These are phyloP conservation scores for Clavispora phyllophila DNA, from an alignment of 805 yeast species.

Conservation along the genomic window DNA sequence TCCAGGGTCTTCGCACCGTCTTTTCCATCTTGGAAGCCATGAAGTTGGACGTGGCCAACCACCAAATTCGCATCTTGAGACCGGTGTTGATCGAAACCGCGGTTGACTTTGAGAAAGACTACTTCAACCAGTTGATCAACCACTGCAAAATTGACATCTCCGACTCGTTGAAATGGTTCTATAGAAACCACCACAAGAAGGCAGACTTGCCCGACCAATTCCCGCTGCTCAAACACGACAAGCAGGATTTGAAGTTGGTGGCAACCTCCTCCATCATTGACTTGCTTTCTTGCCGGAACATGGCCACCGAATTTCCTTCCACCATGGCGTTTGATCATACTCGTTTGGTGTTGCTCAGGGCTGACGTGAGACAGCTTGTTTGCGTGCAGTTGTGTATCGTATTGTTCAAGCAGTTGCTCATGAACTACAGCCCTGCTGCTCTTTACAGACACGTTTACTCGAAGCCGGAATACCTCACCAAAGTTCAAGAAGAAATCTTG, in stretches of 20 bases:
- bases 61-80: constrained; percentile 80
- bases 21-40: constrained; percentile 87
- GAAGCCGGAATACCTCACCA: constrained; percentile 34
- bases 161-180: constrained; percentile 66
- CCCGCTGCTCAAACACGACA: constrained; percentile 8
- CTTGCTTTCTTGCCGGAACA: constrained; percentile 69
- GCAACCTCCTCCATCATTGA: constrained; percentile 47
- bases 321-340: constrained; percentile 82
- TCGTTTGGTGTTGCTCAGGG: constrained; percentile 68
- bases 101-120: constrained; percentile 82
- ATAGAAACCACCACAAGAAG: constrained; percentile 26
- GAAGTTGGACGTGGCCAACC: constrained; percentile 94
- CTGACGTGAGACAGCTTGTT: constrained; percentile 80
- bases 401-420: constrained; percentile 63
- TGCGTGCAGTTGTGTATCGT: constrained; percentile 72
- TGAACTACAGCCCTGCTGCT: constrained; percentile 28
- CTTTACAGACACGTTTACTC: constrained; percentile 12
- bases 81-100: constrained; percentile 85
- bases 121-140: constrained; percentile 50
- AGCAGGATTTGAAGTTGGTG: constrained; percentile 12
- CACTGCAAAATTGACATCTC: constrained; percentile 56
- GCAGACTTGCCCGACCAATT: constrained; percentile 4
- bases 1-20: constrained; percentile 71
- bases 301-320: constrained; percentile 79
- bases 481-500: constrained; percentile 63